phyloP scores from a whole-genome alignment of 495 filamentous ascomycete species.

The Filosporella fistucella region DNA sequence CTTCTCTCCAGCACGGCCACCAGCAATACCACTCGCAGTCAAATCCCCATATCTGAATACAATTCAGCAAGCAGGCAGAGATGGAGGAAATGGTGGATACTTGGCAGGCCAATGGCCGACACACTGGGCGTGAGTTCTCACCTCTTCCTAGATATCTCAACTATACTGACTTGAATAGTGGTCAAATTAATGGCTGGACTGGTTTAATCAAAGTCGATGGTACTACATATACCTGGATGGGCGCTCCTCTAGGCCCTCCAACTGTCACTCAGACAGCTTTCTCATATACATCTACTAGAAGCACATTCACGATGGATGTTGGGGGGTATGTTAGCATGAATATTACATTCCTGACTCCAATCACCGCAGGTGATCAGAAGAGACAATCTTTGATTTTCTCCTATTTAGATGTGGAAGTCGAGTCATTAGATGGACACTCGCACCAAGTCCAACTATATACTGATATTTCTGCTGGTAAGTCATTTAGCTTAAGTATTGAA shows the following conservation, averaged over 20 bases:
- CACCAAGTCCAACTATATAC: constrained; percentile 77
- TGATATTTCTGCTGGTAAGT: constrained; percentile 75
- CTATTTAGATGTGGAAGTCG: constrained; percentile 74
- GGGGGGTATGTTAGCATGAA: constrained; percentile 61
- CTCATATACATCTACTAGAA: constrained; percentile 83
- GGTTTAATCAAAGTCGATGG: constrained; percentile 53
- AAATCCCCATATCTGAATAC: constrained; percentile 80
- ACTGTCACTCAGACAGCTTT: constrained; percentile 44
- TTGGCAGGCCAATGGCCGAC: constrained; percentile 44
- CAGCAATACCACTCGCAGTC: constrained; percentile 75
- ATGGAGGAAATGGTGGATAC: constrained; percentile 71
- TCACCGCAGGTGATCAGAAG: constrained; percentile 82
- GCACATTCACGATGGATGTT: constrained; percentile 77
- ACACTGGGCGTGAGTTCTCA: constrained; percentile 25
- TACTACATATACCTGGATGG: constrained; percentile 57
- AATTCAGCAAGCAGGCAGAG: constrained; percentile 64
- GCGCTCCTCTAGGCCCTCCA: constrained; percentile 29
- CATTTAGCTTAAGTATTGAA: constrained; percentile 33
- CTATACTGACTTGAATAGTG: constrained; percentile 25
- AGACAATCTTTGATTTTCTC: constrained; percentile 84
- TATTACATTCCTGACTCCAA: constrained; percentile 81
- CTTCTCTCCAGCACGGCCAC: constrained; percentile 52
- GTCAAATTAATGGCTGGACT: constrained; percentile 70
- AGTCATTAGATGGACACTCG: constrained; percentile 44
- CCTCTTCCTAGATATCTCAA: constrained; percentile 26